Base-by-base conservation (phyloP, 1,139 yeast species). In the Pichia sorboxylosa region DNA sequence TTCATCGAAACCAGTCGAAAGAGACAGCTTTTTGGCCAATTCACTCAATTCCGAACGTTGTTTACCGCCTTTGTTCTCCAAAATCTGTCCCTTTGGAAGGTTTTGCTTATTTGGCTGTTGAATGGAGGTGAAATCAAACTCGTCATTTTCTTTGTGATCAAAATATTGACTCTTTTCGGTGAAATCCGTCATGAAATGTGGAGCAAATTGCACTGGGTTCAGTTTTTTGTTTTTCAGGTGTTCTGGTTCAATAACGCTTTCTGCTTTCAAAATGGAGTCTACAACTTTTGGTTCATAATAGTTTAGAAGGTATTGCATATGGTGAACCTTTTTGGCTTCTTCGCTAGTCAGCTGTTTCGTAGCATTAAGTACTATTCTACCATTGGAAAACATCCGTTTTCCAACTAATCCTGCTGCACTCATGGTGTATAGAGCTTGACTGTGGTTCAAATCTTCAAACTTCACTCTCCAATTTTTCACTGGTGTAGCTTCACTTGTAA, bases 261-360 rank as follows among this genome's bases (percentile, higher is more conserved):
- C 95, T 2, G 96, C 80, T 32, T 80, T 66, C 46, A 81, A 63
- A 46, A 87, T 83, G 35, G 93, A 74, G 49, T 83, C 80, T 42
- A 87, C 69, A 33, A 85, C 63, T 37, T 76, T 78, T 19, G 84
- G 84, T 8, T 83, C 71, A 53, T 83, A 83, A 59, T 73, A 83
- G 51, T 81, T 69, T 30, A 70, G 59, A 43, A 83, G 66, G 42
- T 68, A 69, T 31, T 73, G 68, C 40, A 76, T 46, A 54, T 81
- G 92, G 27, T 39, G 38, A 18, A 46, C 34, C 29, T 45, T 49
- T 20, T 47, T 36, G 9, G 49, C 33, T 24, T 49, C 51, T 9
- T 41, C 30, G 26, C 26, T 35, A 6, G 32, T 14, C 11, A 24
- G 21, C 25, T 36, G 34, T 11, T 34, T 29, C n/a, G n/a, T n/a